Evolutionary conservation across 139 green algal species (phyloP).

Genomic region (Haematococcus lacustris): DNA sequence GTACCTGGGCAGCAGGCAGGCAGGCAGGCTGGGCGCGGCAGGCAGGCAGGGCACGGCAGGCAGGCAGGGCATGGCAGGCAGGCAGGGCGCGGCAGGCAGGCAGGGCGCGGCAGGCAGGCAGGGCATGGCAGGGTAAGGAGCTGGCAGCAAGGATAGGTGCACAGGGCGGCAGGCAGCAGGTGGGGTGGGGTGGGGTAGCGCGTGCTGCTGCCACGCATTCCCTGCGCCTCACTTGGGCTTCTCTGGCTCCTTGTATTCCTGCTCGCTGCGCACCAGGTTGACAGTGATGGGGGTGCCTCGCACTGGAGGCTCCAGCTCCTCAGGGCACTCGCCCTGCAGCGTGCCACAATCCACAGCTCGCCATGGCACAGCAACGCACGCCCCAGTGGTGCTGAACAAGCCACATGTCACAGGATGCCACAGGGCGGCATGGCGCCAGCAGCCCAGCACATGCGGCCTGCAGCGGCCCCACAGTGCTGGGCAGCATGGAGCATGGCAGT

Average conservation of each 20-base stretch:
- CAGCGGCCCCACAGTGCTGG: no score
- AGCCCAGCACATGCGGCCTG: no score
- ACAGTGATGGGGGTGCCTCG: conserved; percentile 54
- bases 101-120: no score
- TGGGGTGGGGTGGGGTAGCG: background rate
- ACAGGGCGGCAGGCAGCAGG: no score
- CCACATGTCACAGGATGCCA: no score
- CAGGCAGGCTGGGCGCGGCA: background rate
- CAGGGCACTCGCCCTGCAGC: conserved; percentile 54
- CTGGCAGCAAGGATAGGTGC: background rate
- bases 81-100: background rate
- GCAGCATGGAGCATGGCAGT: no score
- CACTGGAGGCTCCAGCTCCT: conserved; percentile 54
- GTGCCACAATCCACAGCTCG: no score
- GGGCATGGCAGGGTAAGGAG: background rate
- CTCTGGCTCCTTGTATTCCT: conserved; percentile 53
- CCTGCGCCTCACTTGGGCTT: conserved; percentile 30
- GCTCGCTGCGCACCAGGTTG: conserved; percentile 74
- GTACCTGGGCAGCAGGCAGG: conserved; percentile 24
- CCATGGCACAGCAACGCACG: no score
- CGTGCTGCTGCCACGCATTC: background rate
- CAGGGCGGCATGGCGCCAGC: no score
- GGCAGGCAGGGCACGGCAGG: background rate
- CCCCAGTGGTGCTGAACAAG: no score
- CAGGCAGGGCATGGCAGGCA: background rate